Evolutionary conservation across 306 rosid species (phyloP).

Genomic region (Cucurbita ficifolia): DNA sequence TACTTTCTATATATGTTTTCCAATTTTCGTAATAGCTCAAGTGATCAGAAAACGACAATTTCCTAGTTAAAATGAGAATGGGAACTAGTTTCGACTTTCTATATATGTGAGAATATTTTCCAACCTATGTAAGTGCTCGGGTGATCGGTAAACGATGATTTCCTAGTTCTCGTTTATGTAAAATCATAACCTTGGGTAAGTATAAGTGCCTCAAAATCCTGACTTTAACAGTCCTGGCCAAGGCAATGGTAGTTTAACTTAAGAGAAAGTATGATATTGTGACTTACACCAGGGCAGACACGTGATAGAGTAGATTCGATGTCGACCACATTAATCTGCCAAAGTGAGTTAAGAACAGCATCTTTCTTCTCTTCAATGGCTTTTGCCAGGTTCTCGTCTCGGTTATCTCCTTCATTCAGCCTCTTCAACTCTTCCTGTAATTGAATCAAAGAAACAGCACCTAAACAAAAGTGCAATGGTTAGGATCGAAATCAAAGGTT

Average conservation of each 20-base stretch:
- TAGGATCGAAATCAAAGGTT: background rate
- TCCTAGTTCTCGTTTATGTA: background rate
- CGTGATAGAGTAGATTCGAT: constrained; percentile 78
- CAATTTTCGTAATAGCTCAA: too few species aligned
- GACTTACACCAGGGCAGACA: constrained; percentile 83
- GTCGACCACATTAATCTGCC: constrained; percentile 89
- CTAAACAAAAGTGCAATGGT: constrained; percentile 20
- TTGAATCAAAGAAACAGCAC: constrained; percentile 89
- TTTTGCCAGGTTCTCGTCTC: constrained; percentile 49
- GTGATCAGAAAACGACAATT: too few species aligned
- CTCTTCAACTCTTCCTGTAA: constrained; percentile 78
- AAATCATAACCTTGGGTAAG: background rate
- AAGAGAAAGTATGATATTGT: constrained; percentile 10
- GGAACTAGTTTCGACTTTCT: background rate
- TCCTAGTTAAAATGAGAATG: too few species aligned
- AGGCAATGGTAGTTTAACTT: background rate
- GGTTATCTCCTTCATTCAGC: constrained; percentile 48
- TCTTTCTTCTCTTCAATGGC: constrained; percentile 74
- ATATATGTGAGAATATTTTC: background rate
- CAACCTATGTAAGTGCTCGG: background rate
- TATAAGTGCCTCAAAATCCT: background rate
- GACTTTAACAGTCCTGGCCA: background rate
- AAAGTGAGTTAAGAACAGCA: constrained; percentile 67
- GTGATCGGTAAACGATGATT: background rate
- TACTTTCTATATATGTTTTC: too few species aligned